Base-by-base conservation (phyloP, 768 basidiomycete species). In the Lactifluus rugatus region DNA sequence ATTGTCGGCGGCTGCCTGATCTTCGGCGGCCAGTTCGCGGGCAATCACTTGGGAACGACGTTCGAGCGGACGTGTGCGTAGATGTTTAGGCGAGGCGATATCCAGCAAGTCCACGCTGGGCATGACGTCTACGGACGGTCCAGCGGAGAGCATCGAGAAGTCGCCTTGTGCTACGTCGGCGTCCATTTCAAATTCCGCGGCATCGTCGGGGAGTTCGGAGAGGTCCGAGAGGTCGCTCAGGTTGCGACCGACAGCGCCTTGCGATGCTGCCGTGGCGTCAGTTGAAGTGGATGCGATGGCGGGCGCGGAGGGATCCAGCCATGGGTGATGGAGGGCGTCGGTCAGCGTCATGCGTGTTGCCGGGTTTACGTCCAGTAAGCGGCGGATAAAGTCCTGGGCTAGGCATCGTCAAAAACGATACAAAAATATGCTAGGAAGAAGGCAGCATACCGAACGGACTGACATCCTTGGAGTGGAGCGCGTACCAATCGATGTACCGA, bases 271-370 rank as follows among this genome's bases (percentile, higher is more conserved):
- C 3, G 42, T 13, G 7, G 52, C 23, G 19, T 56, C 21, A 11
- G 52, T 45, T 10, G 45, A n/a, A 42, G 21, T 44, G 42, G 42
- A 44, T 23, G 37, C 31, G 55, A 17, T 8, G 16, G 47, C 60
- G 11, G 8, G 34, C 37, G 39, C 23, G 21, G 41, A 28, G 21
- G n/a, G 23, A 8, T 25, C 11, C 16, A 97, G 76, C 95, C 95
- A 98, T 1, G 82, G 81, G 64, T 97, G 93, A 0, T 70, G 26
- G 10, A 88, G 77, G 0, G 93, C 86, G 0, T 79, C 75, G 2
- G 75, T 72, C 58, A 93, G 76, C 6, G 84, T 81, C 79, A 95
- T 81, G n/a, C 94, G 83, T 14, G 68, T 60, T 0, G 61, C 62
- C 0, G 93, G 90, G 54, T 89, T 76, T 37, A 74, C 73, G 51